Percentiles rank a stretch among this genome's conserved stretches.
These are phyloP conservation scores for Ananas comosus DNA, from an alignment of 176 grass and related monocot genomes.

Conservation along the genomic window DNA sequence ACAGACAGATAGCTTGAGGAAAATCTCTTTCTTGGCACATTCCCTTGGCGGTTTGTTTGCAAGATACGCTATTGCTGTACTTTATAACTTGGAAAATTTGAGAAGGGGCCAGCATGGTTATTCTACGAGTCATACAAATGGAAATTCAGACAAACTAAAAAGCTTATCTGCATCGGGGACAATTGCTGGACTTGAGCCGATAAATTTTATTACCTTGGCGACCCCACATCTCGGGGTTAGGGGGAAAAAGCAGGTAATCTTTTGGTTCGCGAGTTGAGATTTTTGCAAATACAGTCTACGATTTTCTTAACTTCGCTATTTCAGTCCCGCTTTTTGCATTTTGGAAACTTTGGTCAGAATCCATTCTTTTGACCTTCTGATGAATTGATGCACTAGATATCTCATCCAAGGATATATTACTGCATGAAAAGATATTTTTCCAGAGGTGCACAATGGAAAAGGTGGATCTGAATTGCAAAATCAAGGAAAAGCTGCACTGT, in stretches of 20 bases:
- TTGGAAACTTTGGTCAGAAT: no score
- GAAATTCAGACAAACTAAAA: slow-evolving; percentile 14
- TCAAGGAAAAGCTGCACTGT: no score
- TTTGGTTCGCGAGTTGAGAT: neutral
- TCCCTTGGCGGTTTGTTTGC: slow-evolving; percentile 83
- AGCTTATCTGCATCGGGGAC: slow-evolving; percentile 21
- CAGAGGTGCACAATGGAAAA: no score
- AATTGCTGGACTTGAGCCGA: slow-evolving; percentile 67
- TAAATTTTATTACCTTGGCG: slow-evolving; percentile 77
- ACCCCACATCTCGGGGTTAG: slow-evolving; percentile 93
- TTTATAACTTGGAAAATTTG: slow-evolving; percentile 38
- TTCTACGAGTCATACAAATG: neutral
- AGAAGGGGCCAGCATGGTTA: slow-evolving; percentile 10
- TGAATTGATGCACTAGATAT: no score
- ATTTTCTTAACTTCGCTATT: neutral
- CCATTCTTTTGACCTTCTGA: no score
- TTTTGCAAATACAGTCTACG: no score
- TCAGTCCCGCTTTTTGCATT: slow-evolving; percentile 1
- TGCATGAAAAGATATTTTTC: no score
- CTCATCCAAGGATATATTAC: no score
- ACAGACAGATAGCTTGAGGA: slow-evolving; percentile 48
- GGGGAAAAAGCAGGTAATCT: slow-evolving; percentile 76
- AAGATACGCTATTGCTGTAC: slow-evolving; percentile 68
- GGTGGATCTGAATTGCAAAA: no score
- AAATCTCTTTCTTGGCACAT: slow-evolving; percentile 79